Percentiles rank a stretch among this genome's conserved stretches.
Evolutionary conservation across 352 stramenopile species (phyloP).

Genomic region (Phytophthora sp.): DNA sequence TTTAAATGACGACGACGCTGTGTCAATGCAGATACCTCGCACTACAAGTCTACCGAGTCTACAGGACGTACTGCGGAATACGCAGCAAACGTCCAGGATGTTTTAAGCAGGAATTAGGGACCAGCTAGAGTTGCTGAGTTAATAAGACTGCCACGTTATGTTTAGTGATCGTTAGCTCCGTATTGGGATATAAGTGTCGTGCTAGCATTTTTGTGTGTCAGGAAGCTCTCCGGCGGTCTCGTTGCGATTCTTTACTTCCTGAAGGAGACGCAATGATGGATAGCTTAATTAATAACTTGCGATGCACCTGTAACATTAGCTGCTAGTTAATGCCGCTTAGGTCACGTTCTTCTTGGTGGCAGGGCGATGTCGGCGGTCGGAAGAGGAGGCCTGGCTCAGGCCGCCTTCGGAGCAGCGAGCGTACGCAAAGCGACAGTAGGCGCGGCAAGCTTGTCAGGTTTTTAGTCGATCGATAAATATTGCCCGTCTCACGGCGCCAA

Average conservation of each 20-base stretch:
- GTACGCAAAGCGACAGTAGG: too few relatives aligned
- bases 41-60: conserved; percentile 25
- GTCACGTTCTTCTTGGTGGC: conserved; percentile 14
- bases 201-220: background rate
- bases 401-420: too few relatives aligned
- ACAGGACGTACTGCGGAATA: conserved; percentile 39
- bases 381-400: too few relatives aligned
- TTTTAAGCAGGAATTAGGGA: too few relatives aligned
- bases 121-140: too few relatives aligned
- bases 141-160: too few relatives aligned
- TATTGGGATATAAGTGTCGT: background rate
- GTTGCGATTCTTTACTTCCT: conserved; percentile 19
- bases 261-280: conserved; percentile 12
- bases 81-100: conserved; percentile 23
- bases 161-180: background rate
- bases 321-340: conserved; percentile 1
- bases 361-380: background rate
- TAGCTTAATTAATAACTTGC: background rate
- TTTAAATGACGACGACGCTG: conserved; percentile 9
- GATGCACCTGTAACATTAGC: too few relatives aligned
- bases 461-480: too few relatives aligned
- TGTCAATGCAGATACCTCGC: conserved; percentile 2
- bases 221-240: conserved; percentile 12
- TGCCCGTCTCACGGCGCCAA: too few relatives aligned
- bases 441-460: too few relatives aligned